Conservation (phyloP, 768 basidiomycete species). For the Filobasidium wieringae region DNA sequence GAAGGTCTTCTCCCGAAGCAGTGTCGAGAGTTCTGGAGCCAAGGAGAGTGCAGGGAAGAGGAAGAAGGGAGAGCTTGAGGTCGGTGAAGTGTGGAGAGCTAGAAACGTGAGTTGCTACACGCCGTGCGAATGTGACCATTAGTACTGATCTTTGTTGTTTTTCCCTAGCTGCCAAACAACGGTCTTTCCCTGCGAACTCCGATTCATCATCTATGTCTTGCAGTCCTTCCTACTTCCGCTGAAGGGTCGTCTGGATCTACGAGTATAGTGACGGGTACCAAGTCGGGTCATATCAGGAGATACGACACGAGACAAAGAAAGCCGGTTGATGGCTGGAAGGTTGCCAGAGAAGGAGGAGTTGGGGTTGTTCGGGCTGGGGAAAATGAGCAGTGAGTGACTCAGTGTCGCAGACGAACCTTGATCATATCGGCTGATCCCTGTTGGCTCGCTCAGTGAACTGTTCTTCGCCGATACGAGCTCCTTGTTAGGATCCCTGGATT, state of each 20-base stretch:
- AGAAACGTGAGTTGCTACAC: conserved; percentile 28
- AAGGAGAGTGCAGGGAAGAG: conserved; percentile 13
- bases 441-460: conserved; percentile 22
- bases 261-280: conserved; percentile 31
- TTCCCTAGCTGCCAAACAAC: conserved; percentile 31
- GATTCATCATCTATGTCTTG: conserved; percentile 31
- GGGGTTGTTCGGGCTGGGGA: conserved; percentile 21
- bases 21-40: neutral
- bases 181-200: conserved; percentile 27
- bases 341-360: conserved; percentile 33
- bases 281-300: conserved; percentile 29
- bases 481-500: conserved; percentile 26
- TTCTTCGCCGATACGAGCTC: conserved; percentile 34
- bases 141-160: neutral
- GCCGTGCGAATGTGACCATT: neutral
- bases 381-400: conserved; percentile 27
- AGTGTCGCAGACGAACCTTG: neutral
- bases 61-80: conserved; percentile 28
- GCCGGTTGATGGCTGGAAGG: conserved; percentile 30
- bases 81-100: conserved; percentile 35
- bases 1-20: conserved; percentile 21
- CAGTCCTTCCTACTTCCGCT: conserved; percentile 15
- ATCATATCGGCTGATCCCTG: neutral
- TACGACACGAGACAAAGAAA: conserved; percentile 37
- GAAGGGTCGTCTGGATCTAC: conserved; percentile 6